These are phyloP conservation scores for Leccinum obscurum DNA, from an alignment of 768 basidiomycete species.

Conservation along the genomic window DNA sequence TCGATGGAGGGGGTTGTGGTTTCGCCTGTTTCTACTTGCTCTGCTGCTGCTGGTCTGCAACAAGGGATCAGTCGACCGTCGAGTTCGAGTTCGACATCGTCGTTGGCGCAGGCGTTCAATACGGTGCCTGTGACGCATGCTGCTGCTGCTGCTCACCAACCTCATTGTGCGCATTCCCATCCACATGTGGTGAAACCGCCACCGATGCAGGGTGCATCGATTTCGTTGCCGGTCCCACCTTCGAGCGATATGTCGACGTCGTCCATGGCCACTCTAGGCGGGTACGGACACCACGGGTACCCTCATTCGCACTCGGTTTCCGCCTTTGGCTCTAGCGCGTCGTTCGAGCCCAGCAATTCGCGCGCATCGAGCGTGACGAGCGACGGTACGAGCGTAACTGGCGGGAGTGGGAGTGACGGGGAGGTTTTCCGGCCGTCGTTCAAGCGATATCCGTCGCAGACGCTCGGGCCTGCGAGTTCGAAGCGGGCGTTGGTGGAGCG, in stretches of 20 bases:
- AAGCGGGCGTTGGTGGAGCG: conserved; percentile 52
- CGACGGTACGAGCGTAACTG: conserved; percentile 32
- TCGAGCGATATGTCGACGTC: not conserved
- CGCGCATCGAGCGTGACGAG: conserved; percentile 33
- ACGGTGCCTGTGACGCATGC: conserved; percentile 22
- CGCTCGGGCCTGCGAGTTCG: conserved; percentile 56
- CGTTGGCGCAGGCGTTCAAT: conserved; percentile 43
- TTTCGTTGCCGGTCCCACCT: conserved; percentile 36
- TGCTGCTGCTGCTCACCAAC: not conserved
- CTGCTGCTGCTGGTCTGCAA: conserved; percentile 14
- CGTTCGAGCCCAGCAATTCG: conserved; percentile 25
- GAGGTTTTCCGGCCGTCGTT: conserved; percentile 57
- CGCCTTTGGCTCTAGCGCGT: conserved; percentile 7
- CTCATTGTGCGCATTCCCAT: not conserved
- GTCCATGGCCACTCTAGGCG: conserved; percentile 17
- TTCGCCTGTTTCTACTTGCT: not conserved
- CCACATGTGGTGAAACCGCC: conserved; percentile 21
- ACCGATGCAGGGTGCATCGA: conserved; percentile 29
- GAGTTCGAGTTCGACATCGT: conserved; percentile 39
- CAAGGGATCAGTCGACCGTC: conserved; percentile 37
- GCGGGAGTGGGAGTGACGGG: conserved; percentile 33
- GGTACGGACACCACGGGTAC: not conserved
- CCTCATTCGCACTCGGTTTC: conserved; percentile 6
- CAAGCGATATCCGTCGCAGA: conserved; percentile 73
- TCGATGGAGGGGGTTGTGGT: conserved; percentile 5